Conservation (phyloP, 1,139 yeast genomes). For the Hyphopichia khmerensis region DNA sequence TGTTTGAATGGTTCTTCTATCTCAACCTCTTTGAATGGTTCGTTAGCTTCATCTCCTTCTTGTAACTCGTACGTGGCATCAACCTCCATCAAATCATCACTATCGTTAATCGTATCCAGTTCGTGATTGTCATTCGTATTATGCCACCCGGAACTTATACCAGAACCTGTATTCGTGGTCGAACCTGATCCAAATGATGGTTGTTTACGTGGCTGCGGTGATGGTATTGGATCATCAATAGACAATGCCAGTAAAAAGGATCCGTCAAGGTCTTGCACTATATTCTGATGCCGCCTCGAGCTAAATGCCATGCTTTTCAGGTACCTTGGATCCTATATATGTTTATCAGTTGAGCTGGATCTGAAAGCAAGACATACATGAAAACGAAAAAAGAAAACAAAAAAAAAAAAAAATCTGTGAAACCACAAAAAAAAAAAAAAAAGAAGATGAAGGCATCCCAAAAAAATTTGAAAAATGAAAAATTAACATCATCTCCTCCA, state of each 20-base stretch:
- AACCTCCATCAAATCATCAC: constrained; percentile 16
- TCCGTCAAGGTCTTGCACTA: constrained; percentile 22
- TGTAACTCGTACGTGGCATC: constrained; percentile 9
- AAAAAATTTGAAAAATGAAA: background rate
- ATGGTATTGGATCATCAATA: constrained; percentile 14
- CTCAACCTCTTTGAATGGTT: background rate
- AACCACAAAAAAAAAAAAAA: background rate
- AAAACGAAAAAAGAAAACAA: too few species aligned
- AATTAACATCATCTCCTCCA: background rate
- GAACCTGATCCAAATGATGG: background rate
- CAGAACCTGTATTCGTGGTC: too few species aligned
- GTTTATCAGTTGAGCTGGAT: too few species aligned
- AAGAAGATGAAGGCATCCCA: background rate
- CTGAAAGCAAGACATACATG: too few species aligned
- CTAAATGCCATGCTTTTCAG: background rate
- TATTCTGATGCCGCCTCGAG: background rate
- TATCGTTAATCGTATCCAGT: constrained; percentile 2
- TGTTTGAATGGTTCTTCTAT: too few species aligned
- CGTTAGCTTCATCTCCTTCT: background rate
- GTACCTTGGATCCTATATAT: too few species aligned
- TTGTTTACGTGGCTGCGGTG: background rate
- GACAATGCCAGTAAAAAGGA: constrained; percentile 25
- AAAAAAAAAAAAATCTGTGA: background rate
- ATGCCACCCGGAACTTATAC: too few species aligned
- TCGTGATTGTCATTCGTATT: background rate